A percentile compares a stretch with the other conserved stretches of the same genome.
Conservation (phyloP, 495 filamentous ascomycete species). For the Penicillium cataractarum region DNA sequence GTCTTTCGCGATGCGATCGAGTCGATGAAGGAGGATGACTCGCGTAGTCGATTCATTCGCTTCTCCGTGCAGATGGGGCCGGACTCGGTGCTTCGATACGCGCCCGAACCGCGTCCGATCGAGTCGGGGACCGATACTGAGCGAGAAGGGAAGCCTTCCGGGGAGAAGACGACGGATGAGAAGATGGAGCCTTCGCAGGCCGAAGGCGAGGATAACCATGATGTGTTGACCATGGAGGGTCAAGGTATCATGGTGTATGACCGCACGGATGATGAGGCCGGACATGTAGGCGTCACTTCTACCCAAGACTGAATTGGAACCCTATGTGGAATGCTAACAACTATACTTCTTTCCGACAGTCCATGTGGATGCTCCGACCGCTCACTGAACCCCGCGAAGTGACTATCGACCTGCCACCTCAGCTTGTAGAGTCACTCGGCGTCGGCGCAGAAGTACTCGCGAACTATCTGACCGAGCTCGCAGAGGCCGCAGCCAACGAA, state of each 20-base stretch:
- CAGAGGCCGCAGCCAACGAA: conserved; percentile 83
- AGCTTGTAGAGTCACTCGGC: conserved; percentile 93
- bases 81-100: conserved; percentile 64
- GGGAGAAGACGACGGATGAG: conserved; percentile 25
- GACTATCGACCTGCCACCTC: conserved; percentile 86
- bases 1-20: conserved; percentile 82
- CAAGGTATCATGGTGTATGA: conserved; percentile 99
- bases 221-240: conserved; percentile 80
- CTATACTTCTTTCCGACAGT: conserved; percentile 56
- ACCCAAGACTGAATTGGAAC: neutral
- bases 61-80: conserved; percentile 79
- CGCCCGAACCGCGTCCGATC: conserved; percentile 45
- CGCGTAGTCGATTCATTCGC: conserved; percentile 86
- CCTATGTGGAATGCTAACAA: conserved; percentile 23
- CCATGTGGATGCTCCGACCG: conserved; percentile 99
- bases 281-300: conserved; percentile 69
- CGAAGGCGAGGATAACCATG: conserved; percentile 48
- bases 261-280: conserved; percentile 76
- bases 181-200: conserved; percentile 45
- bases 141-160: conserved; percentile 1
- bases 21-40: conserved; percentile 89
- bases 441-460: conserved; percentile 94
- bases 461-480: conserved; percentile 85
- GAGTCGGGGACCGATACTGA: conserved; percentile 11
- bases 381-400: conserved; percentile 86